Evolutionary conservation across 108 stramenopile genomes (phyloP), one percentile per base, ranked within the genome.

Genomic region (Nitzschia inconspicua): DNA sequence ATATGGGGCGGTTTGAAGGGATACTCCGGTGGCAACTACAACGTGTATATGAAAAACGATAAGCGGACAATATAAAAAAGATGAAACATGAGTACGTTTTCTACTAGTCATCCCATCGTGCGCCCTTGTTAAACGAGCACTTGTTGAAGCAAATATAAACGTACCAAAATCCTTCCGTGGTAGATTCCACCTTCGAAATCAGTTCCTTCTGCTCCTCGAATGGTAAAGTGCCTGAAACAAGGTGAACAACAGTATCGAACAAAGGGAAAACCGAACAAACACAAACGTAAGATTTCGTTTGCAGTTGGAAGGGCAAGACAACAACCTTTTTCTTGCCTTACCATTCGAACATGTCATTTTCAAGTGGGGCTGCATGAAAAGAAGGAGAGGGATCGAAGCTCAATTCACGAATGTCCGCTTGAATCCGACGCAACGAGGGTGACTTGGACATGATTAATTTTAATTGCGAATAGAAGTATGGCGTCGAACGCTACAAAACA

Each of bases 361-460:
- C 97, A 1, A 95, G 72, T 10, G 95, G 97, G 1, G 85, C 77
- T 5, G 97, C 97, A 62, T 86, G 63, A 63, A 97, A 98, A 30
- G 82, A 92, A 73, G 91, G 89, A 11, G 93, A 95, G 4, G 95
- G 96, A 78, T 96, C 92, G 47, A 86, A 72, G 47, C 79, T 61
- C n/a, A 98, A 72, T 84, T 98, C 97, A 24, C 95, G 93, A 27
- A 98, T 80, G 63, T 98, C 96, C 10, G 93, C 93, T 95, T n/a
- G n/a, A n/a, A n/a, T n/a, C n/a, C n/a, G n/a, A n/a, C n/a, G n/a
- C n/a, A n/a, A n/a, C n/a, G n/a, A n/a, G n/a, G n/a, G n/a, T n/a
- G n/a, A n/a, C n/a, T n/a, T n/a, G n/a, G n/a, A n/a, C n/a, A n/a
- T n/a, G n/a, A n/a, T n/a, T n/a, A n/a, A n/a, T n/a, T n/a, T n/a